Conservation (phyloP, 805 yeast genomes). For the Blastobotrys terrestris region DNA sequence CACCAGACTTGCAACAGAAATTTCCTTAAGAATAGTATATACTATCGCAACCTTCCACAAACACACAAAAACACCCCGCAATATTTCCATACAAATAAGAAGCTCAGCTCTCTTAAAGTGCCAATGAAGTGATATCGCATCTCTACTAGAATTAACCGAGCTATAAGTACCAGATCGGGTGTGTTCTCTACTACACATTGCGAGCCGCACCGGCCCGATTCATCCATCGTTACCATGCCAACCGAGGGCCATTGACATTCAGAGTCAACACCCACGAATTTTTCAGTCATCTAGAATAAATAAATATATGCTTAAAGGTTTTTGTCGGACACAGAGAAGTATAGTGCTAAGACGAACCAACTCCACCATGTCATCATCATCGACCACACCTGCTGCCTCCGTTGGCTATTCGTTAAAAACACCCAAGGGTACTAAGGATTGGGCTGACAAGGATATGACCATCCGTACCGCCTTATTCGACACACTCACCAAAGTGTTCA, state of each 20-base stretch:
- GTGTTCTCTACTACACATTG: no score
- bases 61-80: no score
- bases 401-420: constrained; percentile 73
- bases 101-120: no score
- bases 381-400: background rate
- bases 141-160: no score
- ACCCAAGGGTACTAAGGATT: constrained; percentile 95
- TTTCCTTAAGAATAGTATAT: no score
- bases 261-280: background rate
- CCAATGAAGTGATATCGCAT: no score
- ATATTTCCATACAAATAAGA: no score
- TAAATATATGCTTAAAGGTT: background rate
- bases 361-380: background rate
- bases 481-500: constrained; percentile 67
- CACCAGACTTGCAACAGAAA: no score
- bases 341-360: background rate
- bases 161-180: no score
- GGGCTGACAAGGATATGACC: constrained; percentile 98
- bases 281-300: background rate
- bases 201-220: background rate
- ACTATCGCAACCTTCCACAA: no score
- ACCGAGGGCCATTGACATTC: background rate
- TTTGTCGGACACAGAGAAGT: background rate
- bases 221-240: background rate
- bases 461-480: constrained; percentile 82